Conservation (phyloP, 1,284 basidiomycete genomes). For the Omphalotus olearius region DNA sequence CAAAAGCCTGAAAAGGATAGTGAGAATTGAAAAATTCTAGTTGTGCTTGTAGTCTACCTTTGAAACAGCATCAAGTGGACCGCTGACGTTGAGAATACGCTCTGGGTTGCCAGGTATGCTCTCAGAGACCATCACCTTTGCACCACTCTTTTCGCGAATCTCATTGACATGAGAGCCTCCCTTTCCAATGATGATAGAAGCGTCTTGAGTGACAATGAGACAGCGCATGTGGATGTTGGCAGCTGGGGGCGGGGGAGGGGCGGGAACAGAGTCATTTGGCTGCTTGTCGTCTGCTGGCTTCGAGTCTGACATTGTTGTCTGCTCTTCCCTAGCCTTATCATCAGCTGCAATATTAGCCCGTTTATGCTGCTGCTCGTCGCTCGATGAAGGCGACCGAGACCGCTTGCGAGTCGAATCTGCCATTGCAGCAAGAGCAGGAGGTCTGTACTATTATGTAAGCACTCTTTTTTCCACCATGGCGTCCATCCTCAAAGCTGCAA, state of each 20-base stretch:
- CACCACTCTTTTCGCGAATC: constrained; percentile 96
- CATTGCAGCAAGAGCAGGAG: constrained; percentile 41
- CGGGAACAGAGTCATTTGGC: constrained; percentile 42
- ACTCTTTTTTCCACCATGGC: constrained; percentile 44
- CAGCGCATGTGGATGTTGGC: constrained; percentile 90
- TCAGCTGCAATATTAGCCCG: constrained; percentile 73
- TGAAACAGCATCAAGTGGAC: constrained; percentile 96
- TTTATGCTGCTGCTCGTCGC: constrained; percentile 71
- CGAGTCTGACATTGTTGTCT: constrained; percentile 34
- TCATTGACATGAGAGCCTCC: constrained; percentile 97
- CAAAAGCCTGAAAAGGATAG: constrained; percentile 75
- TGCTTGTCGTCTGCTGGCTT: constrained; percentile 25
- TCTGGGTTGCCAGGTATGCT: constrained; percentile 98
- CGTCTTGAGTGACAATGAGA: constrained; percentile 98
- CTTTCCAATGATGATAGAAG: constrained; percentile 98
- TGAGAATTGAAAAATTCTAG: constrained; percentile 2
- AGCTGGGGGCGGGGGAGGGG: constrained; percentile 43
- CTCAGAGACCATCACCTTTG: constrained; percentile 93
- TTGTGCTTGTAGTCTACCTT: constrained; percentile 55
- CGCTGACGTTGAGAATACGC: constrained; percentile 95
- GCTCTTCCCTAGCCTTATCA: constrained; percentile 54
- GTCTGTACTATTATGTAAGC: background rate
- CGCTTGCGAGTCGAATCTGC: constrained; percentile 78
- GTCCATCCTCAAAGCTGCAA: constrained; percentile 59
- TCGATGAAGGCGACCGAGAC: constrained; percentile 80